These are phyloP conservation scores for Lotmaria passim DNA, from an alignment of 208 protist genomes.

Conservation along the genomic window DNA sequence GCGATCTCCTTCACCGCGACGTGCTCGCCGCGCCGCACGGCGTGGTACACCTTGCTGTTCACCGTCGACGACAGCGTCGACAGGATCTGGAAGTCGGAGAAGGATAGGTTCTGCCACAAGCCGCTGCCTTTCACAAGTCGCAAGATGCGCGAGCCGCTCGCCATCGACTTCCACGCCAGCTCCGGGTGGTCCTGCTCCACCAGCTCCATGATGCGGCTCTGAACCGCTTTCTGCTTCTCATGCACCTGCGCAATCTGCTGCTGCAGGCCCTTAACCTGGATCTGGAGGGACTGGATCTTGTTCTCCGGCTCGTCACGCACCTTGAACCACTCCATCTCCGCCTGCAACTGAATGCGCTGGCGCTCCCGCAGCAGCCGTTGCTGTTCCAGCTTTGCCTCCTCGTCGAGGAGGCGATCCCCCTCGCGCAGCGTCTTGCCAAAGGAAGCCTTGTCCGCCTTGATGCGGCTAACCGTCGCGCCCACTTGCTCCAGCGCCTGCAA, in stretches of 20 bases:
- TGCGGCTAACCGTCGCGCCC: constrained; percentile 26
- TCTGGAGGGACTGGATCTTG: constrained; percentile 41
- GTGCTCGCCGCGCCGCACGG: constrained; percentile 55
- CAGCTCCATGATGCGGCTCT: constrained; percentile 62
- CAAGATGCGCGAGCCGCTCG: constrained; percentile 65
- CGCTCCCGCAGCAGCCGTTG: constrained; percentile 59
- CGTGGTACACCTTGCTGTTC: constrained; percentile 82
- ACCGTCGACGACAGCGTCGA: constrained; percentile 57
- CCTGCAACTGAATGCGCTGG: constrained; percentile 74
- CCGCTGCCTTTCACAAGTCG: constrained; percentile 71
- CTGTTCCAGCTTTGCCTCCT: constrained; percentile 67
- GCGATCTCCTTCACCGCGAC: constrained; percentile 72
- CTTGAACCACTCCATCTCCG: constrained; percentile 78
- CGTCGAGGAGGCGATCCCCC: constrained; percentile 51
- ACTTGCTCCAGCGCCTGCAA: constrained; percentile 54
- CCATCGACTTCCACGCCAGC: constrained; percentile 72
- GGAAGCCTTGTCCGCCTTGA: constrained; percentile 39
- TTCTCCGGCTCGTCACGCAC: constrained; percentile 60
- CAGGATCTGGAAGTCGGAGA: constrained; percentile 69
- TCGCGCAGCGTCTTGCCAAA: constrained; percentile 49
- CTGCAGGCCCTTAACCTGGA: constrained; percentile 43
- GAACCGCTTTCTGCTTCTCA: constrained; percentile 51
- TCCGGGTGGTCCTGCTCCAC: constrained; percentile 63
- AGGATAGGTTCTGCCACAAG: constrained; percentile 68
- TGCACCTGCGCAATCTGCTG: constrained; percentile 41